Percentiles rank a stretch among this genome's conserved stretches.
Conservation (phyloP, 106 monocot species). For the Ottelia alismoides region DNA sequence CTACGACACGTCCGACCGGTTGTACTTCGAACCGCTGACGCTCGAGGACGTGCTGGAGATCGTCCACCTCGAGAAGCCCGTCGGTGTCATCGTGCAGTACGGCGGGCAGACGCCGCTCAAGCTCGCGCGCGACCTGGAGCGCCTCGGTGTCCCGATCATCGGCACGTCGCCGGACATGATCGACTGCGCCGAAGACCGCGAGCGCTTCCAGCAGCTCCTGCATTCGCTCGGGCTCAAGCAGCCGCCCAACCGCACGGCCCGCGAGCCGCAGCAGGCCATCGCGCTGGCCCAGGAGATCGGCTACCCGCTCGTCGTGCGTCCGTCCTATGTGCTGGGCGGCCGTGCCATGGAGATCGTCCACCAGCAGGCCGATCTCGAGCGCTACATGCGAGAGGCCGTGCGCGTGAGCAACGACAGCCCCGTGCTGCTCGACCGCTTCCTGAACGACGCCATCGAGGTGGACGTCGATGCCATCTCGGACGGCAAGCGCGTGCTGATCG, state of each 20-base stretch:
- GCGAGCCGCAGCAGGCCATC: too few relatives aligned
- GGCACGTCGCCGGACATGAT: too few relatives aligned
- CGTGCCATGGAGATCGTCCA: constrained; percentile 81
- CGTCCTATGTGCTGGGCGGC: constrained; percentile 41
- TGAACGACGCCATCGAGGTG: constrained; percentile 46
- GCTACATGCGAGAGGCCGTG: constrained; percentile 58
- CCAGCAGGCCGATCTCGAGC: constrained; percentile 36
- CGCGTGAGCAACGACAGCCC: constrained; percentile 66
- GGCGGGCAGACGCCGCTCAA: constrained; percentile 80
- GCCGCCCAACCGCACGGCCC: too few relatives aligned
- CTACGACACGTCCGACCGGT: constrained; percentile 71
- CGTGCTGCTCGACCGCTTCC: constrained; percentile 16
- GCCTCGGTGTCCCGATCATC: too few relatives aligned
- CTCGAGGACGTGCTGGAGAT: constrained; percentile 63
- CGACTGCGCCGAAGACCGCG: too few relatives aligned
- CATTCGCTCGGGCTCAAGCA: too few relatives aligned
- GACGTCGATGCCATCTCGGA: constrained; percentile 76
- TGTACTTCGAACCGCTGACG: constrained; percentile 19
- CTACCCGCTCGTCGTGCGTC: constrained; percentile 1
- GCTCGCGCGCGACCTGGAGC: too few relatives aligned
- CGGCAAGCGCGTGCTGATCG: constrained; percentile 54
- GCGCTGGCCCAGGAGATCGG: constrained; percentile 33
- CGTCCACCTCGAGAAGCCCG: constrained; percentile 48
- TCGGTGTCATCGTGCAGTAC: constrained; percentile 73
- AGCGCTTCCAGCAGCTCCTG: too few relatives aligned